Evolutionary conservation across 768 basidiomycete genomes (phyloP).

Genomic region (Amanita brunnescens): DNA sequence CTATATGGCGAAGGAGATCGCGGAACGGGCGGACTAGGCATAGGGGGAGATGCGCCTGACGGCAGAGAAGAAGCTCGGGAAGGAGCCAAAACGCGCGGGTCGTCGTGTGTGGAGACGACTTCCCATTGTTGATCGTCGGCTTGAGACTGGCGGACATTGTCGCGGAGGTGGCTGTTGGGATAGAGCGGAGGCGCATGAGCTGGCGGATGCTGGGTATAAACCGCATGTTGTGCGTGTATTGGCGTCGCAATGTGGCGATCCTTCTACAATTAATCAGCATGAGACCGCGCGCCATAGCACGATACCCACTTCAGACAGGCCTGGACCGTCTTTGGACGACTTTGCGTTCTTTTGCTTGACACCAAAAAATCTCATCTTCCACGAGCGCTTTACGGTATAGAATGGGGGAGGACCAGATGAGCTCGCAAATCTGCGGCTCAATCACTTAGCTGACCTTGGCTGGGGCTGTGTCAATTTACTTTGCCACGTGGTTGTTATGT

Average conservation of each 20-base stretch:
- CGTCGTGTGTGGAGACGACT: slow-evolving; percentile 24
- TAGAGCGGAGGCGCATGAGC: slow-evolving; percentile 7
- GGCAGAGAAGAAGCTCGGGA: slow-evolving; percentile 47
- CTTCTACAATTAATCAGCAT: slow-evolving; percentile 18
- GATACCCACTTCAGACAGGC: slow-evolving; percentile 22
- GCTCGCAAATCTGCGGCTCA: background rate
- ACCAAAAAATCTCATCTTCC: slow-evolving; percentile 56
- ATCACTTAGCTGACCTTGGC: background rate
- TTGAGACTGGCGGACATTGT: slow-evolving; percentile 16
- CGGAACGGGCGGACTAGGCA: slow-evolving; percentile 25
- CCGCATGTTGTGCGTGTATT: slow-evolving; percentile 29
- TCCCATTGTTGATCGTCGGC: slow-evolving; percentile 41
- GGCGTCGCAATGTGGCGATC: slow-evolving; percentile 22
- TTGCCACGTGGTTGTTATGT: slow-evolving; percentile 4
- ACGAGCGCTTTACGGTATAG: slow-evolving; percentile 4
- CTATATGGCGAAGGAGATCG: slow-evolving; percentile 43
- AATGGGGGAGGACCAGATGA: background rate
- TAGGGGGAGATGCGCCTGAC: slow-evolving; percentile 33
- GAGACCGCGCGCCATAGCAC: background rate
- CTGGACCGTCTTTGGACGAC: slow-evolving; percentile 21
- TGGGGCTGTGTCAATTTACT: slow-evolving; percentile 6
- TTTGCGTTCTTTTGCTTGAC: slow-evolving; percentile 35
- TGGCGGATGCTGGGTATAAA: slow-evolving; percentile 17
- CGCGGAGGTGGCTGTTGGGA: slow-evolving; percentile 8
- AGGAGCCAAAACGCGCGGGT: slow-evolving; percentile 20